Evolutionary conservation across 2,329 filamentous ascomycete species (phyloP), one percentile per base, ranked within the genome.

Genomic region (Trichoderma sp.): DNA sequence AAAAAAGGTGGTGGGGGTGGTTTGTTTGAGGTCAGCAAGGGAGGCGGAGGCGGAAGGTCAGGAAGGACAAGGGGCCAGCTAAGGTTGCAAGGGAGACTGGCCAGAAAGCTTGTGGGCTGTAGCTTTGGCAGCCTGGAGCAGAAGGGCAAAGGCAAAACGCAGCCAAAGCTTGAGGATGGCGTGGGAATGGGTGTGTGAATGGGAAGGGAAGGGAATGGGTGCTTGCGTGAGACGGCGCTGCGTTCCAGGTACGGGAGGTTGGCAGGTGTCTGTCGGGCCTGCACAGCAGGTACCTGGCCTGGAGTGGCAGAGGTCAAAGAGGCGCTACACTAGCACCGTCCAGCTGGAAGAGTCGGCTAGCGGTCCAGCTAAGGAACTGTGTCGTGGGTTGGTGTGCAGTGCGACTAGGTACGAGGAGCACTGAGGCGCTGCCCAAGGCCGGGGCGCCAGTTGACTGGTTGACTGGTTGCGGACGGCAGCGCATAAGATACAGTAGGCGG

Each of bases 41-140:
- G 71, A 75, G 70, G 72, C 73, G 73, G 72, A 73, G 73, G 71
- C 72, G 72, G 55, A 72, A 57, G 43, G 68, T 64, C 56, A 69
- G 65, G 69, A 71, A 68, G 56, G 63, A 68, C 68, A 68, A 70
- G 68, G 68, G 43, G 53, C 37, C 31, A 33, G 58, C 73, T 68
- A 71, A 57, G 52, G 53, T 57, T 57, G 70, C 69, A 72, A 68
- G 71, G 72, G 72, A 71, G 68, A 72, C 67, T 68, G 35, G 68
- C 33, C 37, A 52, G 57, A 61, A 67, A 55, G 63, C 63, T 59
- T 60, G 68, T 56, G 53, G 40, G 52, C 35, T 62, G 43, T 68
- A 67, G 57, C 53, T 56, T 64, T 59, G 47, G 37, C 5, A 59
- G 56, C 24, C 40, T 43, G 40, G 40, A 43, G 56, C 21, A 60